Evolutionary conservation across 2,329 filamentous ascomycete genomes (phyloP), one percentile per base, ranked within the genome.

Genomic region (Onygenales sp.): DNA sequence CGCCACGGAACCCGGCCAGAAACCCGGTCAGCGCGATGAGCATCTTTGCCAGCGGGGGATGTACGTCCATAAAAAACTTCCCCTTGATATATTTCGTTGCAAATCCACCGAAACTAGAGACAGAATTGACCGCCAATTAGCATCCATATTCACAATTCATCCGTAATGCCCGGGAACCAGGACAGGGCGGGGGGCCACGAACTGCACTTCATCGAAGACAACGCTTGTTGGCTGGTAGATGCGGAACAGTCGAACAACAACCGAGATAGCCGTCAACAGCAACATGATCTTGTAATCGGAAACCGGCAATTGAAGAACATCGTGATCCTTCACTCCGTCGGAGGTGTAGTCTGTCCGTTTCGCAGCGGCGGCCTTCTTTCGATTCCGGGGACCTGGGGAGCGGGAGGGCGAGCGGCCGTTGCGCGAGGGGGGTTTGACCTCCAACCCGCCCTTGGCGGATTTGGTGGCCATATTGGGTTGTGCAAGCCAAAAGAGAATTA

Each of bases 61-160:
- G 93, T n/a, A 98, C 93, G 69, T 98, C 93, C 93, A 98, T 98
- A 73, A 98, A 98, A 81, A 98, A 98, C 69, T 81, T 86, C 66
- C 93, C 93, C 78, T 98, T 97, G 80, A 98, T 97, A 72, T 98
- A 98, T 73, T 98, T 98, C 63, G 87, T 89, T 59, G 93, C 93
- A 69, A 98, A 98, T 48, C 93, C 93, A 70, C 93, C 93, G 70
- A 98, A 98, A 74, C 90, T 95, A 65, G 59, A 58, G 31, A 48
- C 54, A 33, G 52, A 37, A 51, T 44, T 11, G 10, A 40, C 6
- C 11, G 34, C 33, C 3, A 17, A 21, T 51, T 47, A 51, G 42
- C 21, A 52, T 43, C 6, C 10, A 14, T 8, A 52, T 58, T 27
- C 21, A 27, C 21, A 27, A 27, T 27, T 27, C 21, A 27, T 27